Percentiles rank a stretch among this genome's conserved stretches.
phyloP scores from a whole-genome alignment of 2,329 filamentous ascomycete species.

The Cyphellophora europaea region DNA sequence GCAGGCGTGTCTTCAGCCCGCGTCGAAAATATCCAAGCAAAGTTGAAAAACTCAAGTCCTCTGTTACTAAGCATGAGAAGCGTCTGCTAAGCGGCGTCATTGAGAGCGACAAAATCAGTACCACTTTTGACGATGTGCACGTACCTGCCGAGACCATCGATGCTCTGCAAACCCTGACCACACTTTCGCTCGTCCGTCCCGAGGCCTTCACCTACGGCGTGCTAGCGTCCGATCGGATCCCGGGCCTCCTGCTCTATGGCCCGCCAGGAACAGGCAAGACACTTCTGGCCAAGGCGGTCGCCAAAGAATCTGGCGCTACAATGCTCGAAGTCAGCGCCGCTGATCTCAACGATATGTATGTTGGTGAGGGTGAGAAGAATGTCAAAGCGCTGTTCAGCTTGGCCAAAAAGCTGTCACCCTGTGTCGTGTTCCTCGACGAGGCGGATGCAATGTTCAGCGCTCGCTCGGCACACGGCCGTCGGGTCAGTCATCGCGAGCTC shows the following conservation, averaged over 20 bases:
- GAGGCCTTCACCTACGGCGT: slow-evolving; percentile 97
- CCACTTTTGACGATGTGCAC: slow-evolving; percentile 81
- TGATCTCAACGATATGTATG: slow-evolving; percentile 91
- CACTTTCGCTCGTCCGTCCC: slow-evolving; percentile 73
- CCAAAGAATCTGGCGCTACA: slow-evolving; percentile 56
- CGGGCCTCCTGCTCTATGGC: slow-evolving; percentile 78
- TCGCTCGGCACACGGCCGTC: slow-evolving; percentile 53
- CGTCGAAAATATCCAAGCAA: slow-evolving; percentile 15
- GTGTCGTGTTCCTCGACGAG: slow-evolving; percentile 94
- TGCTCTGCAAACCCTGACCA: slow-evolving; percentile 79
- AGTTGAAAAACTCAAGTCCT: slow-evolving; percentile 35
- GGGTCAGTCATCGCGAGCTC: slow-evolving; percentile 71
- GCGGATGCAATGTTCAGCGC: slow-evolving; percentile 85
- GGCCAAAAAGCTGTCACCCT: slow-evolving; percentile 82
- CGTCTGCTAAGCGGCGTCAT: slow-evolving; percentile 73
- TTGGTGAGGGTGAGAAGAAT: slow-evolving; percentile 94
- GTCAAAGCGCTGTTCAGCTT: slow-evolving; percentile 84
- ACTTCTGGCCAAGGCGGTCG: slow-evolving; percentile 54
- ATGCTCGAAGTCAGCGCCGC: slow-evolving; percentile 80
- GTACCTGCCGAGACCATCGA: slow-evolving; percentile 74
- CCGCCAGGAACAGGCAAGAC: slow-evolving; percentile 64
- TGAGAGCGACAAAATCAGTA: slow-evolving; percentile 70
- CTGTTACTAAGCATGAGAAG: slow-evolving; percentile 69
- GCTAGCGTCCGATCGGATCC: slow-evolving; percentile 80
- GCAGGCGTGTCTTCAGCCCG: no score